Evolutionary conservation across 106 monocot species (phyloP).

Genomic region (Gastrodia elata): DNA sequence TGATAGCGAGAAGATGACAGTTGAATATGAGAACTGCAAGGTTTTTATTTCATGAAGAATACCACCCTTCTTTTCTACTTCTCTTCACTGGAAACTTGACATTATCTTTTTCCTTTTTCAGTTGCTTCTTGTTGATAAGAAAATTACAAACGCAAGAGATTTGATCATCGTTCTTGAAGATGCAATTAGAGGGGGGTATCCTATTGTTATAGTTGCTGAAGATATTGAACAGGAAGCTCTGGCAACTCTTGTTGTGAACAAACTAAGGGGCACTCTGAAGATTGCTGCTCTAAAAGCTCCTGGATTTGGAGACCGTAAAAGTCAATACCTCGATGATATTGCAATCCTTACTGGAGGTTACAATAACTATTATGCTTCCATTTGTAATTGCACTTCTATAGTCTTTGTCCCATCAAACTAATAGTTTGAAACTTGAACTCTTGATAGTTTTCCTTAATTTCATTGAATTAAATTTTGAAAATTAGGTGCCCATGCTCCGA

Average conservation of each 20-base stretch:
- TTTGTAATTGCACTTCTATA: no score
- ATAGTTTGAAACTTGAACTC: no score
- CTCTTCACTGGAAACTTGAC: neutral
- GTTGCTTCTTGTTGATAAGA: slow-evolving; percentile 95
- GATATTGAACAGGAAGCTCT: slow-evolving; percentile 97
- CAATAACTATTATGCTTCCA: neutral
- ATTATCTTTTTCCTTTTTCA: slow-evolving; percentile 16
- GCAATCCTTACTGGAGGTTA: slow-evolving; percentile 90
- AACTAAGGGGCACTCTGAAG: slow-evolving; percentile 86
- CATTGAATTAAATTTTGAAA: no score
- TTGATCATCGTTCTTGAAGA: slow-evolving; percentile 80
- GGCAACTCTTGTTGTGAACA: slow-evolving; percentile 91
- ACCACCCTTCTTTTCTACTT: neutral
- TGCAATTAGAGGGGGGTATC: slow-evolving; percentile 85
- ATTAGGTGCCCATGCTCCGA: no score
- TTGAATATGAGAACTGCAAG: slow-evolving; percentile 98
- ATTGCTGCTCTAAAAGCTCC: slow-evolving; percentile 97
- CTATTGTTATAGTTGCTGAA: slow-evolving; percentile 81
- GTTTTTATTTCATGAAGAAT: slow-evolving; percentile 15
- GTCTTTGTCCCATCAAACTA: no score
- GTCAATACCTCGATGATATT: slow-evolving; percentile 93
- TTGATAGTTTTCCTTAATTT: no score
- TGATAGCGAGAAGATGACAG: slow-evolving; percentile 93
- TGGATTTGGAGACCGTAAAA: slow-evolving; percentile 97
- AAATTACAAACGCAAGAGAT: slow-evolving; percentile 92